Evolutionary conservation across 2,329 filamentous ascomycete genomes (phyloP), one percentile per base, ranked within the genome.

Genomic region (Dothidotthia symphoricarpi): DNA sequence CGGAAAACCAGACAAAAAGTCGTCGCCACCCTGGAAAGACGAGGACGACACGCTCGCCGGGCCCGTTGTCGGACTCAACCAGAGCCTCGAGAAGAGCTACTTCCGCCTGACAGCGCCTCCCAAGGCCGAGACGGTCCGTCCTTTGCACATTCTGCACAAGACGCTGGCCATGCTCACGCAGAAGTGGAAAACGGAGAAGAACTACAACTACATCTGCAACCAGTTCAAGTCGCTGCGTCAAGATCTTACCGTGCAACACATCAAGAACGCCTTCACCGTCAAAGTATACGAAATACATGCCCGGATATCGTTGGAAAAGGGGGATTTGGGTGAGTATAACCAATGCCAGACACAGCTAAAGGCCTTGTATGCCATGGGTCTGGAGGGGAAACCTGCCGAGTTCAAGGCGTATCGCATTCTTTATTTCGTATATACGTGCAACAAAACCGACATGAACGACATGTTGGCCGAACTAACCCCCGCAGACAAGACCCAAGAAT

Each of bases 321-420:
- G 87, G 72, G 93, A 98, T 76, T 81, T 97, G 75, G 91, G 93
- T 98, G 93, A 98, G 93, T 98, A 98, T 93, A 98, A 98, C 76
- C 93, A 98, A 79, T 98, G 93, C 72, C 93, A 98, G 76, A 97
- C 93, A 61, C 93, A 98, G 74, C 77, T 98, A 65, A 88, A 88
- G 69, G 88, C 86, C 52, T 75, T 98, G 61, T 97, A 98, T 72
- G 81, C 81, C 68, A 81, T 88, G 73, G 86, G 87, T 54, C 75
- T 95, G 66, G 88, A 88, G 64, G 93, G 91, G 60, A 89, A 90
- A 69, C 82, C 87, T 64, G 83, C 87, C 73, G 93, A 98, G 71
- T 98, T 98, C 74, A 93, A 93, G 80, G 93, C 91, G 51, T 98
- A 98, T 77, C 91, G 93, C 80, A 96, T 98, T 72, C 78, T 98